These are phyloP conservation scores for Elaphomyces granulatus DNA, from an alignment of 495 filamentous ascomycete genomes.

Conservation along the genomic window DNA sequence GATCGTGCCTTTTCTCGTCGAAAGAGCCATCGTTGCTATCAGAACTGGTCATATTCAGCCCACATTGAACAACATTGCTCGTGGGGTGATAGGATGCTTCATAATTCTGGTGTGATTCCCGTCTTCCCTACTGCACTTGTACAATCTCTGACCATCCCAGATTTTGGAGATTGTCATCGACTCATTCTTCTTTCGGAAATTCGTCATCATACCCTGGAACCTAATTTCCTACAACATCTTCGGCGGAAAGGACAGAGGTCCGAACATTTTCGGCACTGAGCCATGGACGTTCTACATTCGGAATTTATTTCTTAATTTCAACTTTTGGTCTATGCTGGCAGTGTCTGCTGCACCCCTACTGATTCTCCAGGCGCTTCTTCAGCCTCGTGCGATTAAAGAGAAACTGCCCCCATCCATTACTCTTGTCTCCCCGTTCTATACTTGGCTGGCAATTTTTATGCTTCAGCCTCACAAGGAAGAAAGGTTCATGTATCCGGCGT, in stretches of 20 bases:
- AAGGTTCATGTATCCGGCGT: constrained; percentile 95
- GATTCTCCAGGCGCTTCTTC: constrained; percentile 32
- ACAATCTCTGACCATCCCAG: constrained; percentile 19
- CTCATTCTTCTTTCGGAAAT: constrained; percentile 65
- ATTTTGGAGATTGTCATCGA: constrained; percentile 51
- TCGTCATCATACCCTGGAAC: constrained; percentile 71
- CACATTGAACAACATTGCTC: constrained; percentile 40
- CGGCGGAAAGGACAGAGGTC: constrained; percentile 58
- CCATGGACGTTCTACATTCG: constrained; percentile 94
- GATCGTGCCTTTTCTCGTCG: constrained; percentile 63
- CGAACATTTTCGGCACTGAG: constrained; percentile 90
- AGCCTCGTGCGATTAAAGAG: constrained; percentile 23
- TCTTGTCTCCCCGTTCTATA: constrained; percentile 72
- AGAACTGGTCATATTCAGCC: constrained; percentile 43
- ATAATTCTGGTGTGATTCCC: constrained; percentile 50
- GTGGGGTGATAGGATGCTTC: constrained; percentile 52
- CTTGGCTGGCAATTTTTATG: constrained; percentile 89
- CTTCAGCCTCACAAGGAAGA: constrained; percentile 95
- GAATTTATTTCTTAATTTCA: constrained; percentile 91
- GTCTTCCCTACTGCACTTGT: background rate
- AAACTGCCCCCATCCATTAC: constrained; percentile 49
- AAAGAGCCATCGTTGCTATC: constrained; percentile 53
- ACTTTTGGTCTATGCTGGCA: constrained; percentile 79
- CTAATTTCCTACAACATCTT: constrained; percentile 95
- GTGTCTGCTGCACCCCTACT: constrained; percentile 53